Percentiles rank a stretch among this genome's conserved stretches.
Evolutionary conservation across 1,139 yeast genomes (phyloP).

Genomic region (Diutina siamensis): DNA sequence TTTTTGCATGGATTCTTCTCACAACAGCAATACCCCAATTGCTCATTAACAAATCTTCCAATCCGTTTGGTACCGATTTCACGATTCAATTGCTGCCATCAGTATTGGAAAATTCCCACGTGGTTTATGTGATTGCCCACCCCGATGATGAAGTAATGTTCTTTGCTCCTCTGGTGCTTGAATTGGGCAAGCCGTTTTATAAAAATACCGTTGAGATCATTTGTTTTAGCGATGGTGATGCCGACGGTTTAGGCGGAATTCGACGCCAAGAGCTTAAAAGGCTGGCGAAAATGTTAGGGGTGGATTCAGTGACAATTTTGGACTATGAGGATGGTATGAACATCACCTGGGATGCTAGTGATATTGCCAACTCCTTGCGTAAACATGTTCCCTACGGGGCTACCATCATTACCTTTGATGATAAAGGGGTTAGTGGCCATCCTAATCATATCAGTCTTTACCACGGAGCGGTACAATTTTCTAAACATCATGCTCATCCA

Average conservation of each 20-base stretch:
- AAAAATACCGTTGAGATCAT: conserved; percentile 45
- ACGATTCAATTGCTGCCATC: not conserved
- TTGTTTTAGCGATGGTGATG: conserved; percentile 71
- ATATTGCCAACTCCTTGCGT: conserved; percentile 22
- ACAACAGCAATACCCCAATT: conserved; percentile 32
- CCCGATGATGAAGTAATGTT: conserved; percentile 99
- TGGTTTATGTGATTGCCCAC: conserved; percentile 56
- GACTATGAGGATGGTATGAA: conserved; percentile 65
- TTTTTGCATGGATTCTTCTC: conserved; percentile 26
- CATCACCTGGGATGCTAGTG: conserved; percentile 46
- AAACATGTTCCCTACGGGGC: conserved; percentile 12
- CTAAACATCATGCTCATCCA: conserved; percentile 4
- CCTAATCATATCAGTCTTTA: conserved; percentile 68
- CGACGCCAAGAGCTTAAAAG: conserved; percentile 47
- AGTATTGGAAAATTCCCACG: not conserved
- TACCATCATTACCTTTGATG: conserved; percentile 65
- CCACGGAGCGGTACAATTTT: conserved; percentile 38
- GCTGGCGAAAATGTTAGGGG: conserved; percentile 49
- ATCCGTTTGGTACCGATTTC: not conserved
- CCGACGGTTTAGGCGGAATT: conserved; percentile 54
- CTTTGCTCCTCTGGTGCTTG: conserved; percentile 70
- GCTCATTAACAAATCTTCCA: conserved; percentile 6
- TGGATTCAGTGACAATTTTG: conserved; percentile 37
- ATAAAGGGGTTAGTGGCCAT: conserved; percentile 72
- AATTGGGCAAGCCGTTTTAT: conserved; percentile 35